These are phyloP conservation scores for Neonectria magnoliae DNA, from an alignment of 2,329 filamentous ascomycete genomes.

Conservation along the genomic window DNA sequence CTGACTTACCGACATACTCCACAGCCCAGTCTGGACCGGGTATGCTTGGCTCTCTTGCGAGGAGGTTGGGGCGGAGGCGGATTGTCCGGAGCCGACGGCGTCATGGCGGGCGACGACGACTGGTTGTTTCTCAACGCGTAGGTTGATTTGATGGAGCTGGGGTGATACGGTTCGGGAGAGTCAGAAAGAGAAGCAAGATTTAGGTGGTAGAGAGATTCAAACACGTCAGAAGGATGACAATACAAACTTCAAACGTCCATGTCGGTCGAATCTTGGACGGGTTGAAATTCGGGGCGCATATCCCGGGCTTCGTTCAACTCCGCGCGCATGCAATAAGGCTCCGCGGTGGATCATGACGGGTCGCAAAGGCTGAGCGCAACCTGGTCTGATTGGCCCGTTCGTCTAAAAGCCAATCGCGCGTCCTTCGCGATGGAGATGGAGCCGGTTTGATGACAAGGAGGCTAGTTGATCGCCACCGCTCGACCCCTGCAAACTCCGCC, in stretches of 20 bases:
- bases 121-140: neutral
- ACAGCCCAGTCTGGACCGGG: slow-evolving; percentile 32
- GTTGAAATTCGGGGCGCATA: neutral
- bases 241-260: neutral
- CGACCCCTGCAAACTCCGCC: slow-evolving; percentile 14
- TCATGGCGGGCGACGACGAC: neutral
- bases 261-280: neutral
- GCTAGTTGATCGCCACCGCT: neutral
- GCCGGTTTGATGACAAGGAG: slow-evolving; percentile 1
- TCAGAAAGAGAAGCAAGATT: neutral
- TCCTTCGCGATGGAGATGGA: neutral
- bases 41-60: slow-evolving; percentile 32
- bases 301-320: neutral
- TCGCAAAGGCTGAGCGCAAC: neutral
- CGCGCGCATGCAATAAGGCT: neutral
- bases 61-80: slow-evolving; percentile 5
- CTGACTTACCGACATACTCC: slow-evolving; percentile 32
- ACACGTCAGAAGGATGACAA: neutral
- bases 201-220: neutral
- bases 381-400: slow-evolving; percentile 24
- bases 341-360: slow-evolving; percentile 10
- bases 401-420: slow-evolving; percentile 30
- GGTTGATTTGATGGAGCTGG: neutral
- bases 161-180: neutral
- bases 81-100: slow-evolving; percentile 5